Evolutionary conservation across 2,329 filamentous ascomycete species (phyloP).

Genomic region (Zarea fungicola): DNA sequence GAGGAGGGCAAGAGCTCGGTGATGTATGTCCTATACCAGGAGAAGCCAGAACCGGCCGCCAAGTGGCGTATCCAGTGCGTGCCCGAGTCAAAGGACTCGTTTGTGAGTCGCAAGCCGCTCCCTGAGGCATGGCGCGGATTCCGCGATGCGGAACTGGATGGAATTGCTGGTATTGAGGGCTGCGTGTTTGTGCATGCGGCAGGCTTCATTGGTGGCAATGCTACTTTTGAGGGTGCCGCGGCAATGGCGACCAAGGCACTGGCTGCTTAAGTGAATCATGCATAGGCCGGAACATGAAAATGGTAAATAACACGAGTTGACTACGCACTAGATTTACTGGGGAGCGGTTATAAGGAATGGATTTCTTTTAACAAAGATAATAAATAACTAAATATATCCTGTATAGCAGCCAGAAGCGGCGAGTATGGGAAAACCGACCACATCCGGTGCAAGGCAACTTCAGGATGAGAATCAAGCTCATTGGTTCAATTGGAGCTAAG

Average conservation of each 20-base stretch:
- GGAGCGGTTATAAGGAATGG: background rate
- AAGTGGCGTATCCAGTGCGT: conserved; percentile 96
- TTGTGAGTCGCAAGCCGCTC: conserved; percentile 85
- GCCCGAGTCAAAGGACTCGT: conserved; percentile 77
- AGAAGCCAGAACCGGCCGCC: conserved; percentile 65
- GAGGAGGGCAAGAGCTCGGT: conserved; percentile 60
- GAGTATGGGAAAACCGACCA: background rate
- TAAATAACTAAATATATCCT: too few species aligned
- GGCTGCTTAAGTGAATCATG: conserved; percentile 34
- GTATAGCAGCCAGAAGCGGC: background rate
- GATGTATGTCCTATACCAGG: conserved; percentile 86
- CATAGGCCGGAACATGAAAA: background rate
- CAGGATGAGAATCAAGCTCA: background rate
- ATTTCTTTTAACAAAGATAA: background rate
- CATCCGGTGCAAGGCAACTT: background rate
- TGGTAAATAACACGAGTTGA: background rate
- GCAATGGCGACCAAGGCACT: conserved; percentile 79
- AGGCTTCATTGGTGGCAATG: conserved; percentile 94
- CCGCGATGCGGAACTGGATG: conserved; percentile 77
- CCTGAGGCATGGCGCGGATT: conserved; percentile 90
- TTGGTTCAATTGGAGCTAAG: background rate
- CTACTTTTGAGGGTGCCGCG: conserved; percentile 81
- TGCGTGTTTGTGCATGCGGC: conserved; percentile 91
- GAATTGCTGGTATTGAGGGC: conserved; percentile 61
- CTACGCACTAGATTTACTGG: background rate